Conservation (phyloP, 129 eudicot species). For the carrot (Daucus carota) region DNA sequence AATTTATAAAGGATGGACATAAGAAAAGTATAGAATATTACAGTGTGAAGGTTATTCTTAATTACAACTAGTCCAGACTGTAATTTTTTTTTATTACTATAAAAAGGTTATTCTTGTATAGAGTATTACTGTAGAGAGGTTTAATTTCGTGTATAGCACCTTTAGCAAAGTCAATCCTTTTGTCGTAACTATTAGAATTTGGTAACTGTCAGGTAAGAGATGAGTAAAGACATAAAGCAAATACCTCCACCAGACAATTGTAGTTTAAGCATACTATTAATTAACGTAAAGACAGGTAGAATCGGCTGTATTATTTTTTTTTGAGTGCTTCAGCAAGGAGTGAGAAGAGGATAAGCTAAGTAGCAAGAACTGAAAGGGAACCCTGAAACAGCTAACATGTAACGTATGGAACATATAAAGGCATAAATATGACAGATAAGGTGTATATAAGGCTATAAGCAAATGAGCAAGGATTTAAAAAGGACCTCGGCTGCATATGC, state of each 20-base stretch:
- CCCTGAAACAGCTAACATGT: not conserved
- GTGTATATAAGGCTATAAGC: too few relatives aligned
- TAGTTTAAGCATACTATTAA: not conserved
- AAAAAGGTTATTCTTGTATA: too few relatives aligned
- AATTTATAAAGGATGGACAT: too few relatives aligned
- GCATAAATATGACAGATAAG: not conserved
- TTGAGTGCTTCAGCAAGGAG: not conserved
- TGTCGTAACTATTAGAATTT: not conserved
- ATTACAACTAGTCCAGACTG: too few relatives aligned
- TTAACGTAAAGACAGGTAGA: not conserved
- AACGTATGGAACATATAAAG: not conserved
- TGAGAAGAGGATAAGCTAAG: not conserved
- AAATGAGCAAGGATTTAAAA: not conserved
- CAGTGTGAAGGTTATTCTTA: too few relatives aligned
- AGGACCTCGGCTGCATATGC: slow-evolving; percentile 51
- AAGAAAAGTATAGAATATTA: too few relatives aligned
- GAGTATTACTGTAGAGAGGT: too few relatives aligned
- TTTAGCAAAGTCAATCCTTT: not conserved
- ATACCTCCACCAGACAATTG: not conserved
- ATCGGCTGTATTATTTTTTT: not conserved
- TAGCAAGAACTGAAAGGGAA: not conserved
- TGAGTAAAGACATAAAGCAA: not conserved
- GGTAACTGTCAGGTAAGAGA: not conserved
- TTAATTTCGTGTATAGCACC: too few relatives aligned
- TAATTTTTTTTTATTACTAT: too few relatives aligned